Conservation (phyloP, 2,329 filamentous ascomycete species). For the Alternaria consortialis region DNA sequence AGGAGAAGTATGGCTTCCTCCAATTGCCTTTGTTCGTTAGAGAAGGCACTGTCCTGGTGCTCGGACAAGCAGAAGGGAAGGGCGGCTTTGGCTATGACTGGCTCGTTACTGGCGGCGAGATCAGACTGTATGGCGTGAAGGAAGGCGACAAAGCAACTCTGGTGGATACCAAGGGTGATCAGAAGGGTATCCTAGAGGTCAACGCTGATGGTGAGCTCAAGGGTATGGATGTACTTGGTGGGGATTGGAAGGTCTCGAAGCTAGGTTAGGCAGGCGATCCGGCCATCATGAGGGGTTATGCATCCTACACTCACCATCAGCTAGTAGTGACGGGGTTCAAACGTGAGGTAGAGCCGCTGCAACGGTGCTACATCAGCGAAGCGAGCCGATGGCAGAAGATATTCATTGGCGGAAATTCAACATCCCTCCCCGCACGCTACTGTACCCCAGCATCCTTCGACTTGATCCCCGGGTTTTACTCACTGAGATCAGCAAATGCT, state of each 20-base stretch:
- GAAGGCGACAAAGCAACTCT: slow-evolving; percentile 46
- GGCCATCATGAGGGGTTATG: slow-evolving; percentile 1
- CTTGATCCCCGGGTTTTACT: slow-evolving; percentile 25
- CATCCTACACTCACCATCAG: neutral
- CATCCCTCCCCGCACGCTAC: slow-evolving; percentile 27
- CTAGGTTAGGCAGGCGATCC: slow-evolving; percentile 29
- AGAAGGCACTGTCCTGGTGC: slow-evolving; percentile 52
- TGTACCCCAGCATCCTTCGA: slow-evolving; percentile 28
- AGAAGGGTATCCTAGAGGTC: slow-evolving; percentile 43
- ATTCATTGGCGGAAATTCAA: slow-evolving; percentile 36
- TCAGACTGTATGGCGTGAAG: slow-evolving; percentile 51
- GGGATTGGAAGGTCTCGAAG: slow-evolving; percentile 48
- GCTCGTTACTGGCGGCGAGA: slow-evolving; percentile 49
- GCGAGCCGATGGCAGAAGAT: slow-evolving; percentile 5
- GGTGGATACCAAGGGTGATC: slow-evolving; percentile 46
- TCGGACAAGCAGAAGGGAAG: slow-evolving; percentile 51
- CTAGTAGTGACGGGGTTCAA: neutral
- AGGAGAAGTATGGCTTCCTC: slow-evolving; percentile 52
- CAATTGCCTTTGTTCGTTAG: slow-evolving; percentile 54
- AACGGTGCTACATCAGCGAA: slow-evolving; percentile 4
- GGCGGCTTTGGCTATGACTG: slow-evolving; percentile 54
- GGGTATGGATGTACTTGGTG: slow-evolving; percentile 40
- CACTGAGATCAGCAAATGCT: slow-evolving; percentile 20
- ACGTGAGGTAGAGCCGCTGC: slow-evolving; percentile 3
- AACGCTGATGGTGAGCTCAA: slow-evolving; percentile 39